Evolutionary conservation across 1,284 basidiomycete genomes (phyloP).

Genomic region (Wallemia ichthyophaga): DNA sequence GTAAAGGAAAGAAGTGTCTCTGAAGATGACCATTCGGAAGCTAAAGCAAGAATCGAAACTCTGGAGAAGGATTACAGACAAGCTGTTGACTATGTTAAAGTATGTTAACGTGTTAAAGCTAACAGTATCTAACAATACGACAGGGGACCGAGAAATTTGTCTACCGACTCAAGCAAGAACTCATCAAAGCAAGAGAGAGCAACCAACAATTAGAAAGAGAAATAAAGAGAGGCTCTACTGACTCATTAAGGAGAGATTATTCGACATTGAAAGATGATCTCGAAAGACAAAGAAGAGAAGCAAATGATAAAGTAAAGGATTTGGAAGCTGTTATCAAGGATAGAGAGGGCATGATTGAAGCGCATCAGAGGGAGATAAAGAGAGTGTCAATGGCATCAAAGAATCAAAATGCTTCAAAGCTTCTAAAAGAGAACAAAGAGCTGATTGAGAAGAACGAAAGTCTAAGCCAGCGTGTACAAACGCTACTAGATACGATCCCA

Average conservation of each 20-base stretch:
- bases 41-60: slow-evolving; percentile 20
- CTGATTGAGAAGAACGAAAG: slow-evolving; percentile 18
- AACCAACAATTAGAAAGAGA: slow-evolving; percentile 51
- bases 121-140: slow-evolving; percentile 13
- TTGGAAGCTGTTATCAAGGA: neutral
- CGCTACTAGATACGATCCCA: neutral
- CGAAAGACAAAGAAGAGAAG: slow-evolving; percentile 19
- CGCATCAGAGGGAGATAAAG: slow-evolving; percentile 34
- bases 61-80: slow-evolving; percentile 88
- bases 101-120: slow-evolving; percentile 5
- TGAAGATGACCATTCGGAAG: slow-evolving; percentile 13
- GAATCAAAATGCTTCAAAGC: neutral
- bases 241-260: slow-evolving; percentile 26
- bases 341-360: slow-evolving; percentile 17
- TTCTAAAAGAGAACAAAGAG: slow-evolving; percentile 8
- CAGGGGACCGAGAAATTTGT: slow-evolving; percentile 98
- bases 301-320: neutral
- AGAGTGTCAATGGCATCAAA: slow-evolving; percentile 11
- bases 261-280: slow-evolving; percentile 35
- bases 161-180: slow-evolving; percentile 54
- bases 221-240: slow-evolving; percentile 33
- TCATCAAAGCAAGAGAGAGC: slow-evolving; percentile 56
- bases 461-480: slow-evolving; percentile 14
- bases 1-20: slow-evolving; percentile 20
- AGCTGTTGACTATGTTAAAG: slow-evolving; percentile 41